Base-by-base conservation (phyloP, 116 monocot genomes). In the Papilionanthe hybrid region DNA sequence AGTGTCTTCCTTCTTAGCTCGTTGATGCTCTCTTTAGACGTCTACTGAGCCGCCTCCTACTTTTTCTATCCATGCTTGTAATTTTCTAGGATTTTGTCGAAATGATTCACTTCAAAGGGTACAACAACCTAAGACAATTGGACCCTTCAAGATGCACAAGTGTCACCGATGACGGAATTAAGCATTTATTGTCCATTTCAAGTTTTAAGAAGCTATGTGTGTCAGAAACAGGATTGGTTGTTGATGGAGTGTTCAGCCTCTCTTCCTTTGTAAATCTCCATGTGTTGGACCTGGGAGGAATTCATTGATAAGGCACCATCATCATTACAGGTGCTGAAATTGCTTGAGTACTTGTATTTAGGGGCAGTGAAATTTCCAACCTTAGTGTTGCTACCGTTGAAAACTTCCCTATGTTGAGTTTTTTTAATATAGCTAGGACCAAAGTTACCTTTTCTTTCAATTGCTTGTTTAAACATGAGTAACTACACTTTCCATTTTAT, bases 391-490 rank as follows among this genome's bases (percentile, higher is more conserved):
- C 53, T 76, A 9, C 81, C 23, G 80, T 96, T 53, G 68, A 83
- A 77, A 66, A 48, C 19, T 92, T 96, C 69, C 84, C 92, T 8
- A 86, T 41, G 63, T 83, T 96, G 84, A 84, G 78, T 72, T 82
- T 83, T 50, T 74, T 96, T 55, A 92, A 91, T 89, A 50, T 96
- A 60, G 90, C 93, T 75, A 94, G 92, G 96, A 96, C 96, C 68
- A 72, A 82, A 79, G 94, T 96, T 82, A 92, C 77, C 29, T 43
- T 68, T 81, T 82, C 83, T 92, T 85, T 86, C 91, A 17, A n/a
- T 94, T 50, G 57, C 76, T 25, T 80, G 77, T 78, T 86, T 96
- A 66, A 92, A 96, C 86, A 88, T 94, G 86, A 94, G 96, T 73
- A 86, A 89, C 44, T 96, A 94, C 84, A 82, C 47, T 42, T 81